Evolutionary conservation across 2,329 filamentous ascomycete species (phyloP).

Genomic region (Colletotrichum lindemuthianum): DNA sequence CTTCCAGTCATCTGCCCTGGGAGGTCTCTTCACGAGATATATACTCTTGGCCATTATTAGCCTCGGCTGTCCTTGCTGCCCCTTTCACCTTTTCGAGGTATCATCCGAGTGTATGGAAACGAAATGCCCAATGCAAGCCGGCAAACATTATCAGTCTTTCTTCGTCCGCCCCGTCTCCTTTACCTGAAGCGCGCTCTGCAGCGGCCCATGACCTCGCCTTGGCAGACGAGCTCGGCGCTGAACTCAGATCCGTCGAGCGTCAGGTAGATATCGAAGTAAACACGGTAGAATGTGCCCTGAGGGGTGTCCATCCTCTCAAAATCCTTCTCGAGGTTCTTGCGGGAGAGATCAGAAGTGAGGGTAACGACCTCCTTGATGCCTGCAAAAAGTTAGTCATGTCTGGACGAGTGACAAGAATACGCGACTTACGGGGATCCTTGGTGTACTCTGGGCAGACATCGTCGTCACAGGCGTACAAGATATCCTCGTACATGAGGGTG

Average conservation of each 20-base stretch:
- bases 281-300: slow-evolving; percentile 93
- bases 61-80: slow-evolving; percentile 30
- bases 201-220: slow-evolving; percentile 98
- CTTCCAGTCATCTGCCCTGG: slow-evolving; percentile 28
- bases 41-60: slow-evolving; percentile 35
- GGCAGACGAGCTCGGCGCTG: slow-evolving; percentile 97
- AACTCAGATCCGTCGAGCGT: slow-evolving; percentile 98
- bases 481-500: slow-evolving; percentile 99
- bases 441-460: slow-evolving; percentile 99
- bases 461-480: slow-evolving; percentile 96
- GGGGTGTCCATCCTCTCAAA: slow-evolving; percentile 99
- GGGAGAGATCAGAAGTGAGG: slow-evolving; percentile 93
- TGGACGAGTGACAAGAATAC: too few relatives aligned
- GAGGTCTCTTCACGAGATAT: slow-evolving; percentile 33
- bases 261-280: slow-evolving; percentile 84
- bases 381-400: slow-evolving; percentile 49
- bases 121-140: slow-evolving; percentile 27
- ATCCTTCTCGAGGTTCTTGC: slow-evolving; percentile 98
- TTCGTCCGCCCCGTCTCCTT: slow-evolving; percentile 36
- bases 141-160: slow-evolving; percentile 28
- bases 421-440: slow-evolving; percentile 93
- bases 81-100: slow-evolving; percentile 37
- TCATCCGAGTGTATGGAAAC: slow-evolving; percentile 38
- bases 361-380: slow-evolving; percentile 99
- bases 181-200: slow-evolving; percentile 89